Evolutionary conservation across 2,329 filamentous ascomycete species (phyloP).

Genomic region (Xylaria sp.): DNA sequence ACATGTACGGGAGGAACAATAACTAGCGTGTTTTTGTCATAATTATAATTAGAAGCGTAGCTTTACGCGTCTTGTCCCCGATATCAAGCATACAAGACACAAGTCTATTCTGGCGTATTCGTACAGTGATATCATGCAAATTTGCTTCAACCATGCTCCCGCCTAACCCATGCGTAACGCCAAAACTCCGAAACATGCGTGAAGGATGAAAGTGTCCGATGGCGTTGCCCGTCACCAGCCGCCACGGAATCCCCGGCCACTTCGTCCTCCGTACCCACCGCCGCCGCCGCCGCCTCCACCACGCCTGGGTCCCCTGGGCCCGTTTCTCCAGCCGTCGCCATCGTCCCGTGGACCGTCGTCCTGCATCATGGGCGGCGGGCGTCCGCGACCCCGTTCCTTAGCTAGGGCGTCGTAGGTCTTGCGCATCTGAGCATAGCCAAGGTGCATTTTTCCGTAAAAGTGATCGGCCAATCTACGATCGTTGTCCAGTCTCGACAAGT

Average conservation of each 20-base stretch:
- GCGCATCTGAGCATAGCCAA: slow-evolving; percentile 98
- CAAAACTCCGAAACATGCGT: slow-evolving; percentile 43
- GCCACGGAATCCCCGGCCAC: slow-evolving; percentile 56
- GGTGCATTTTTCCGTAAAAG: slow-evolving; percentile 99
- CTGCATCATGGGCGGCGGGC: slow-evolving; percentile 56
- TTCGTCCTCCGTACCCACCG: slow-evolving; percentile 55
- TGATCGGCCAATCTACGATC: slow-evolving; percentile 94
- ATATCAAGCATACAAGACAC: slow-evolving; percentile 10
- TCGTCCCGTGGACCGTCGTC: slow-evolving; percentile 61
- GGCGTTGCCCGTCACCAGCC: slow-evolving; percentile 46
- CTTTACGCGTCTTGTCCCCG: background rate
- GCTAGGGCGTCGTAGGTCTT: slow-evolving; percentile 89
- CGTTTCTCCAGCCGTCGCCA: slow-evolving; percentile 56
- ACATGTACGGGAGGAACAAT: slow-evolving; percentile 7
- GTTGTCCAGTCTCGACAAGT: slow-evolving; percentile 91
- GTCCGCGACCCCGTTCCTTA: slow-evolving; percentile 79
- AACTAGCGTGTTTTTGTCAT: slow-evolving; percentile 22
- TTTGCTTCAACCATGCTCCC: slow-evolving; percentile 30
- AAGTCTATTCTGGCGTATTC: slow-evolving; percentile 31
- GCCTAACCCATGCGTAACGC: slow-evolving; percentile 34
- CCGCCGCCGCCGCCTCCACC: slow-evolving; percentile 62
- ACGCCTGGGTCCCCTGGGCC: slow-evolving; percentile 62
- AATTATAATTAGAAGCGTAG: slow-evolving; percentile 32
- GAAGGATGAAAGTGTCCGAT: background rate
- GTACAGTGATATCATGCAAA: slow-evolving; percentile 39